phyloP scores from a whole-genome alignment of 495 filamentous ascomycete species.

The Beverwykella pulmonaria region DNA sequence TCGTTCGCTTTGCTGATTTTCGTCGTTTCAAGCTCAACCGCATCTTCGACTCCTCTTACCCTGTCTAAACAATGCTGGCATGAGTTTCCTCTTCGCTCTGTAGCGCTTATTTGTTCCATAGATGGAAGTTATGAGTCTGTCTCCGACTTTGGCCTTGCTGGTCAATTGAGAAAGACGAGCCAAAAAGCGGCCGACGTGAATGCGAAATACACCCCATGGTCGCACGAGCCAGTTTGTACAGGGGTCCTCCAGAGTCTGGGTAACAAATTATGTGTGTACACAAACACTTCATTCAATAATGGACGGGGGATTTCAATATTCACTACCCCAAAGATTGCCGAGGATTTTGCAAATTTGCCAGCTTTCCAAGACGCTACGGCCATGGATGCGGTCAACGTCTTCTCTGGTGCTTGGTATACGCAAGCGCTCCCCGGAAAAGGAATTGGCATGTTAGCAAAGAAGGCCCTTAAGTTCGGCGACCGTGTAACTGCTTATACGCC shows the following conservation, averaged over 20 bases:
- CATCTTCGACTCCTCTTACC: not conserved
- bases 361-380: conserved; percentile 16
- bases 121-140: conserved; percentile 9
- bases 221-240: conserved; percentile 28
- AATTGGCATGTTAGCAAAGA: conserved; percentile 28
- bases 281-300: conserved; percentile 22
- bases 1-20: not conserved
- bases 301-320: conserved; percentile 36
- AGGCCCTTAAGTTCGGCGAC: conserved; percentile 20
- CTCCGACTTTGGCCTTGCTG: too few species aligned
- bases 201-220: conserved; percentile 17
- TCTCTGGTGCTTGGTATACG: conserved; percentile 24
- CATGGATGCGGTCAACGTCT: conserved; percentile 17
- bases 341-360: conserved; percentile 27
- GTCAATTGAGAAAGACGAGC: not conserved
- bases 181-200: not conserved
- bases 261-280: conserved; percentile 33
- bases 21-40: not conserved
- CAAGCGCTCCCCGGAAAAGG: conserved; percentile 30
- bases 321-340: conserved; percentile 33
- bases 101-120: not conserved
- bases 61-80: conserved; percentile 20
- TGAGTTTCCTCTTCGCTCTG: conserved; percentile 10
- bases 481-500: conserved; percentile 32
- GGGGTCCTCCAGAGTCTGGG: conserved; percentile 8